Base-by-base conservation (phyloP, 1,284 basidiomycete genomes). In the Fomitopsis pinicola region DNA sequence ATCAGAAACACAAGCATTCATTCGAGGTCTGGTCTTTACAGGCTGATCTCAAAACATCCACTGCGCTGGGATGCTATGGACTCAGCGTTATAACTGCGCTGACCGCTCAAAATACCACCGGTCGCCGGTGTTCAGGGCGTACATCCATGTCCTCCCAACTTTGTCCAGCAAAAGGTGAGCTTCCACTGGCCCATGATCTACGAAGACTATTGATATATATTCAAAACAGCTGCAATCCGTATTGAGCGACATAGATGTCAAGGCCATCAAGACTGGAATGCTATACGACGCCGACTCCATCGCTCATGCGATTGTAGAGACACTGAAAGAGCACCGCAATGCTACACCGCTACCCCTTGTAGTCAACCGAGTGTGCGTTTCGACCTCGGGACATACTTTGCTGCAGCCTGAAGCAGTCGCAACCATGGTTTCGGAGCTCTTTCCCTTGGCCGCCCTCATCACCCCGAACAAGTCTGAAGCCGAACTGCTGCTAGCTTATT, bases 191-290 rank as follows among this genome's bases (percentile, higher is more conserved):
- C 17, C 55, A 38, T 50, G 14, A 38, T 54, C 28, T 17, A 26
- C 19, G 12, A 3, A 19, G 14, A 44, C 30, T 44, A 5, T 38
- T 52, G 42, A 28, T 5, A 10, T 17, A 19, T 53, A 3, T 48
- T 22, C 46, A 22, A 9, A 14, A 12, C 42, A 98, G 89, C 81
- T 98, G 46, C 72, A 75, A 22, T 86, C 87, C 0, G 83, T 98
- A 4, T 72, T 94, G n/a, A 79, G 81, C 8, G 96, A 98, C 69
- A 84, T 94, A 35, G 75, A 85, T 1, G 79, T 95, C 15, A 77
- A 81, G 50, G 91, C 88, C 0, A 85, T 97, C 70, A 98, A 98
- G 76, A 93, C 94, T 0, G 96, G 96, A 14, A 97, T 97, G 95
- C 81, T 92, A 0, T 85, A 78, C 67, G 82, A 87, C 63, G 82